A percentile compares a stretch with the other conserved stretches of the same genome.
Evolutionary conservation across 1,284 basidiomycete genomes (phyloP).

Genomic region (Naganishia cerealis): DNA sequence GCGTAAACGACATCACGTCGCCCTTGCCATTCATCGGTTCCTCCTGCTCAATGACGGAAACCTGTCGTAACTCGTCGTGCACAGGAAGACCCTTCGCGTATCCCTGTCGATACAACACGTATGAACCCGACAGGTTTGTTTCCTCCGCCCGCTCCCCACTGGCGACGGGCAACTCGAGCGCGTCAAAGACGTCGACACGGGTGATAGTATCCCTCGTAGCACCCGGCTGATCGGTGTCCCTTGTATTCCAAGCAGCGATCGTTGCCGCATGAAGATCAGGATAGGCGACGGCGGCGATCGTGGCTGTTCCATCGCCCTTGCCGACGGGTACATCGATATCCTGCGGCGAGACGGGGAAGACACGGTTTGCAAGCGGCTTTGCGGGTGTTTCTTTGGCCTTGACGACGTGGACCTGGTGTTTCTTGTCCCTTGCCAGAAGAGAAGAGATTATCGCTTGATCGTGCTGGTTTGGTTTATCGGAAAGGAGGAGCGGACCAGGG

Average conservation of each 20-base stretch:
- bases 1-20: neutral
- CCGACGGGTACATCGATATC: slow-evolving; percentile 34
- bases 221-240: slow-evolving; percentile 26
- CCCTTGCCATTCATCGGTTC: neutral
- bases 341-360: slow-evolving; percentile 36
- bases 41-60: slow-evolving; percentile 26
- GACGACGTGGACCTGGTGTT: slow-evolving; percentile 32
- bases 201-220: slow-evolving; percentile 33
- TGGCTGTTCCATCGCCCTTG: slow-evolving; percentile 34
- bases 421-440: slow-evolving; percentile 30
- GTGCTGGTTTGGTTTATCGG: slow-evolving; percentile 40
- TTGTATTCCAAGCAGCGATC: slow-evolving; percentile 40
- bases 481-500: slow-evolving; percentile 43
- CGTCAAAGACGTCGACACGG: slow-evolving; percentile 35
- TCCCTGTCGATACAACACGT: slow-evolving; percentile 1
- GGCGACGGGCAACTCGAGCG: slow-evolving; percentile 32
- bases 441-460: slow-evolving; percentile 35
- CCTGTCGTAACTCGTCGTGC: slow-evolving; percentile 35
- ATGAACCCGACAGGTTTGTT: neutral
- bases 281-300: slow-evolving; percentile 33
- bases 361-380: slow-evolving; percentile 27
- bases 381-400: slow-evolving; percentile 28
- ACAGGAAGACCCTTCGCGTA: slow-evolving; percentile 29
- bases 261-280: slow-evolving; percentile 32
- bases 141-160: slow-evolving; percentile 6